A percentile compares a stretch with the other conserved stretches of the same genome.
phyloP scores from a whole-genome alignment of 129 eudicot genomes.

The Ambrosia artemisiifolia region DNA sequence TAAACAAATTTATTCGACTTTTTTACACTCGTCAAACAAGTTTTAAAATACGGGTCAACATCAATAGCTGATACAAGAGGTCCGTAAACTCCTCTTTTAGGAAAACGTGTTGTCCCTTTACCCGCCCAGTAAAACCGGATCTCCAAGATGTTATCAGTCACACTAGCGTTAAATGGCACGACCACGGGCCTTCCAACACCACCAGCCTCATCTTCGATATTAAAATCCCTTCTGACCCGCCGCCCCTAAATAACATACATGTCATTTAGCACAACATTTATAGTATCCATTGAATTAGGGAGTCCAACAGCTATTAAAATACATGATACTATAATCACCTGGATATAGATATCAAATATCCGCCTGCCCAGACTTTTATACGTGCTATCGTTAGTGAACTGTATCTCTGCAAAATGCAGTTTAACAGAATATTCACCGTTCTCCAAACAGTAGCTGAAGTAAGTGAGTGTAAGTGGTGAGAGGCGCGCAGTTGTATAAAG shows the following conservation, averaged over 20 bases:
- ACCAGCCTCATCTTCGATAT: conserved; percentile 59
- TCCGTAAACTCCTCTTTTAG: conserved; percentile 79
- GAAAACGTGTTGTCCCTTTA: conserved; percentile 82
- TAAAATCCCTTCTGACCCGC: conserved; percentile 52
- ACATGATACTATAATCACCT: conserved; percentile 44
- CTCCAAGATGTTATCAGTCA: conserved; percentile 57
- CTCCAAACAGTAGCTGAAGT: conserved; percentile 78
- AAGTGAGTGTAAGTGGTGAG: conserved; percentile 76
- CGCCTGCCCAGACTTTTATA: conserved; percentile 68
- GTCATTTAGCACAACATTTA: neutral
- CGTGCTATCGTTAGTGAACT: conserved; percentile 57
- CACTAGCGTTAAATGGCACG: conserved; percentile 44
- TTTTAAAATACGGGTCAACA: conserved; percentile 54
- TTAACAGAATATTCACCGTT: conserved; percentile 72
- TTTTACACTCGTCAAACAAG: conserved; percentile 41
- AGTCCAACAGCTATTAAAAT: neutral
- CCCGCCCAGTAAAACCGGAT: conserved; percentile 80
- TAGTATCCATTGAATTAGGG: neutral
- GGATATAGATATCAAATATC: conserved; percentile 78
- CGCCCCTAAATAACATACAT: conserved; percentile 43
- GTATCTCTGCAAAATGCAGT: conserved; percentile 77
- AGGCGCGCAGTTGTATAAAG: conserved; percentile 73
- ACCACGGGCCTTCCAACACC: conserved; percentile 50
- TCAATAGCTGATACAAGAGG: conserved; percentile 86
- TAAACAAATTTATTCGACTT: conserved; percentile 32